These are phyloP conservation scores for Daedalea quercina DNA, from an alignment of 768 basidiomycete genomes.

Conservation along the genomic window DNA sequence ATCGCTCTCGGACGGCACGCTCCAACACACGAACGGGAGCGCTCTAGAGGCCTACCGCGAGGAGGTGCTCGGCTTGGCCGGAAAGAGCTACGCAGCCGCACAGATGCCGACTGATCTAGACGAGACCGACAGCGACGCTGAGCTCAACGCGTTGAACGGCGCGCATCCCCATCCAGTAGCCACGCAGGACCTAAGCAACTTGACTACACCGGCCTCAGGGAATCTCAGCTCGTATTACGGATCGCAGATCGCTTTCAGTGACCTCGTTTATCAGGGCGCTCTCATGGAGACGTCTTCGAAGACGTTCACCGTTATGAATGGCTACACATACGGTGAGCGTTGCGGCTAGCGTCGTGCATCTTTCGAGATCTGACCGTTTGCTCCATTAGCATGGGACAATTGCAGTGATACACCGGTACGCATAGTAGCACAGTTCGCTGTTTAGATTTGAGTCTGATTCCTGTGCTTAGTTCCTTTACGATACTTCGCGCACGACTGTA, in stretches of 20 bases:
- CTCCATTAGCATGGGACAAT: slow-evolving; percentile 51
- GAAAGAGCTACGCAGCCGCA: slow-evolving; percentile 24
- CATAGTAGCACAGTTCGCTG: slow-evolving; percentile 20
- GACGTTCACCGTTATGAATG: slow-evolving; percentile 39
- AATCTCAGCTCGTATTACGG: slow-evolving; percentile 39
- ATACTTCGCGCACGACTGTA: slow-evolving; percentile 42
- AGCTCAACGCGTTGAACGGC: slow-evolving; percentile 42
- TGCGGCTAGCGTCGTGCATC: not conserved
- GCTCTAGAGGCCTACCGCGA: not conserved
- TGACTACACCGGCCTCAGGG: slow-evolving; percentile 24
- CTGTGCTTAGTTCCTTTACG: slow-evolving; percentile 37
- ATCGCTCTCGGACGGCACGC: slow-evolving; percentile 31
- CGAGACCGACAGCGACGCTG: slow-evolving; percentile 16
- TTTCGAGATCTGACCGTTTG: not conserved
- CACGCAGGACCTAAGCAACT: slow-evolving; percentile 21
- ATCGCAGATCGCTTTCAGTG: slow-evolving; percentile 47
- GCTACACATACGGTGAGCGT: slow-evolving; percentile 43
- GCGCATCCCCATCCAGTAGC: slow-evolving; percentile 24
- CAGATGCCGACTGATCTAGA: slow-evolving; percentile 7
- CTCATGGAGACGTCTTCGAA: slow-evolving; percentile 39
- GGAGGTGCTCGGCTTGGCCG: slow-evolving; percentile 25
- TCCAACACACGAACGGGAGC: slow-evolving; percentile 6
- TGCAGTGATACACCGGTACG: slow-evolving; percentile 67
- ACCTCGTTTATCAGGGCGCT: slow-evolving; percentile 40
- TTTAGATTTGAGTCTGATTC: slow-evolving; percentile 17